Conservation (phyloP, 352 stramenopile genomes). For the Phytophthora pistaciae region DNA sequence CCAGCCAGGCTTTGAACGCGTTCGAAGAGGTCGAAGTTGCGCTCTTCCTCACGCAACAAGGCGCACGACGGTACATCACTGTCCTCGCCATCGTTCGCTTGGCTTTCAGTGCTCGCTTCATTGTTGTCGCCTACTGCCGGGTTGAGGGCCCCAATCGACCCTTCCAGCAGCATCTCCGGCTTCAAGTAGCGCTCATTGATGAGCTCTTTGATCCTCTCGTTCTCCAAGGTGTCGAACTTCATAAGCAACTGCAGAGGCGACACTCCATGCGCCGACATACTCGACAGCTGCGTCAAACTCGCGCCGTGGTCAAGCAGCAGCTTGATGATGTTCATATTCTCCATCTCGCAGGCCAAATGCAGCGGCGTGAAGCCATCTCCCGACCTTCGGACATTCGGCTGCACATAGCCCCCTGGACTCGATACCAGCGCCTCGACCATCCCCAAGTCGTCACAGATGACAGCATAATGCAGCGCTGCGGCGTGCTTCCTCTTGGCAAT, state of each 20-base stretch:
- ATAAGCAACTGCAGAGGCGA: slow-evolving; percentile 64
- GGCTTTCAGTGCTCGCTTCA: not conserved
- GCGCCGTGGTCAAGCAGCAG: slow-evolving; percentile 62
- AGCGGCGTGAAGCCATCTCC: slow-evolving; percentile 73
- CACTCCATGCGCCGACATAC: slow-evolving; percentile 42
- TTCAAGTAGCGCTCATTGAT: slow-evolving; percentile 48
- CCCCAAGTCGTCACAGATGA: slow-evolving; percentile 63
- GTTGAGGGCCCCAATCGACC: slow-evolving; percentile 7
- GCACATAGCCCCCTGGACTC: slow-evolving; percentile 38
- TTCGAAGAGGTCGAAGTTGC: slow-evolving; percentile 58
- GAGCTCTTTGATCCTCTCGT: slow-evolving; percentile 55
- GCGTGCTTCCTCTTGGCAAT: slow-evolving; percentile 55
- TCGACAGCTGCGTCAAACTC: slow-evolving; percentile 62
- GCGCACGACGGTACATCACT: slow-evolving; percentile 42
- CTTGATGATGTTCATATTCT: slow-evolving; percentile 56
- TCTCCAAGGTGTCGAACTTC: slow-evolving; percentile 56
- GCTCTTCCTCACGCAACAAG: slow-evolving; percentile 61
- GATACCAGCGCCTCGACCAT: slow-evolving; percentile 50
- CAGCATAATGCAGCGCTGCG: slow-evolving; percentile 68
- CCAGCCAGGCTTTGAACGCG: slow-evolving; percentile 50
- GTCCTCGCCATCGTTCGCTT: slow-evolving; percentile 24
- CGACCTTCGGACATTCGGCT: slow-evolving; percentile 67
- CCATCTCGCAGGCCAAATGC: slow-evolving; percentile 70
- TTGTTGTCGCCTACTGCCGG: not conserved
- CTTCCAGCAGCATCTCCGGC: slow-evolving; percentile 56